These are phyloP conservation scores for Aspergillus spinulosporus DNA, from an alignment of 2,329 filamentous ascomycete genomes.

Conservation along the genomic window DNA sequence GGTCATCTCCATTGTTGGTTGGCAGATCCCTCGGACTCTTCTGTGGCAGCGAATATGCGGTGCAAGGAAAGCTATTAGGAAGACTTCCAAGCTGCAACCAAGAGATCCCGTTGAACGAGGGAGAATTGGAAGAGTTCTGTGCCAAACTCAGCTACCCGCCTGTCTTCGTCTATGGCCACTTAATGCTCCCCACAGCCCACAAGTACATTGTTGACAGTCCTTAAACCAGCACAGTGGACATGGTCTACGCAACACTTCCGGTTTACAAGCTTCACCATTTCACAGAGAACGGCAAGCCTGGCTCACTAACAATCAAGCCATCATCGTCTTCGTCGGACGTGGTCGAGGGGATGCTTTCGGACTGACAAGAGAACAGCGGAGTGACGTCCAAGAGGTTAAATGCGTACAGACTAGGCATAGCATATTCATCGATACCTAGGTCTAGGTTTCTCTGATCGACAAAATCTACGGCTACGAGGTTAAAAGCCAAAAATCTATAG, in stretches of 20 bases:
- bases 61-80: slow-evolving; percentile 24
- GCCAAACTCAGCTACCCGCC: slow-evolving; percentile 19
- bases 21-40: background rate
- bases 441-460: slow-evolving; percentile 25
- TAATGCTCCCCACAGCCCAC: slow-evolving; percentile 36
- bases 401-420: slow-evolving; percentile 15
- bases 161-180: slow-evolving; percentile 32
- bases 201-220: slow-evolving; percentile 27
- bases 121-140: slow-evolving; percentile 24
- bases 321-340: slow-evolving; percentile 19
- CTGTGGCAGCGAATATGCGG: slow-evolving; percentile 22
- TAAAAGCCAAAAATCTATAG: slow-evolving; percentile 20
- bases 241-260: slow-evolving; percentile 32
- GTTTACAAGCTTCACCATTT: slow-evolving; percentile 29
- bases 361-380: slow-evolving; percentile 27
- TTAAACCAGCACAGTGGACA: slow-evolving; percentile 25
- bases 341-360: slow-evolving; percentile 34
- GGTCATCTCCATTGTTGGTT: background rate
- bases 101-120: slow-evolving; percentile 26
- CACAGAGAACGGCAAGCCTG: slow-evolving; percentile 6
- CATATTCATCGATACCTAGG: slow-evolving; percentile 23
- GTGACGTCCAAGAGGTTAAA: slow-evolving; percentile 28
- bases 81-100: slow-evolving; percentile 27
- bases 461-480: slow-evolving; percentile 6
- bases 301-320: slow-evolving; percentile 26